A percentile compares a stretch with the other conserved stretches of the same genome.
phyloP scores from a whole-genome alignment of 495 filamentous ascomycete species.

The Aspergillus haitiensis region DNA sequence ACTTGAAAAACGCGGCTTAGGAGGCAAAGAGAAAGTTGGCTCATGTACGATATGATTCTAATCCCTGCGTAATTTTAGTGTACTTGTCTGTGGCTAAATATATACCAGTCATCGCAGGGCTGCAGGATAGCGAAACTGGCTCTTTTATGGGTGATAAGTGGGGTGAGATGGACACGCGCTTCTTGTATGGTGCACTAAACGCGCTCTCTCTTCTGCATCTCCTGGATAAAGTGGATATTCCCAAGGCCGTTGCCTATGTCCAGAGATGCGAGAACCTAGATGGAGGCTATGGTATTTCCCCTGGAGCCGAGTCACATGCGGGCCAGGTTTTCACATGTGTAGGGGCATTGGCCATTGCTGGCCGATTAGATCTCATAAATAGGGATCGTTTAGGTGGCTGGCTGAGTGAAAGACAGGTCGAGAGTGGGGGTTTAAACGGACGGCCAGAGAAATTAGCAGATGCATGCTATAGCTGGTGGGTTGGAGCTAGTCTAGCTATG shows the following conservation, averaged over 20 bases:
- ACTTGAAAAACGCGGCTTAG: conserved; percentile 65
- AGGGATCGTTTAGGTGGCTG: conserved; percentile 78
- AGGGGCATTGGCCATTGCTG: conserved; percentile 81
- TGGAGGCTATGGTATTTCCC: conserved; percentile 85
- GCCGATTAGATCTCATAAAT: conserved; percentile 79
- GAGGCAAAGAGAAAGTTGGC: conserved; percentile 69
- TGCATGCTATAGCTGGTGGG: conserved; percentile 99
- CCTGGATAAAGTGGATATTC: conserved; percentile 68
- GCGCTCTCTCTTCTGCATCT: conserved; percentile 78
- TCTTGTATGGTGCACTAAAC: conserved; percentile 85
- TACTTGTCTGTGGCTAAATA: conserved; percentile 24
- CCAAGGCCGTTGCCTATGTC: conserved; percentile 75
- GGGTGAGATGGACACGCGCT: conserved; percentile 94
- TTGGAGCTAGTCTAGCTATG: conserved; percentile 83
- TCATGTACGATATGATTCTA: conserved; percentile 55
- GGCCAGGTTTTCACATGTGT: conserved; percentile 95
- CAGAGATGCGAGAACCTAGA: conserved; percentile 85
- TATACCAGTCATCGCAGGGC: conserved; percentile 67
- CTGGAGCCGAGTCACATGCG: conserved; percentile 87
- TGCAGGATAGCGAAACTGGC: conserved; percentile 79
- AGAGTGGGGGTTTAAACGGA: conserved; percentile 87
- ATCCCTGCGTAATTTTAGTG: neutral
- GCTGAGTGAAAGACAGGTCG: conserved; percentile 89
- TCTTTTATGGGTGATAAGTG: conserved; percentile 92
- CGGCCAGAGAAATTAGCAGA: conserved; percentile 94